Conservation (phyloP, 2,329 filamentous ascomycete genomes). For the Septoria petroselini region DNA sequence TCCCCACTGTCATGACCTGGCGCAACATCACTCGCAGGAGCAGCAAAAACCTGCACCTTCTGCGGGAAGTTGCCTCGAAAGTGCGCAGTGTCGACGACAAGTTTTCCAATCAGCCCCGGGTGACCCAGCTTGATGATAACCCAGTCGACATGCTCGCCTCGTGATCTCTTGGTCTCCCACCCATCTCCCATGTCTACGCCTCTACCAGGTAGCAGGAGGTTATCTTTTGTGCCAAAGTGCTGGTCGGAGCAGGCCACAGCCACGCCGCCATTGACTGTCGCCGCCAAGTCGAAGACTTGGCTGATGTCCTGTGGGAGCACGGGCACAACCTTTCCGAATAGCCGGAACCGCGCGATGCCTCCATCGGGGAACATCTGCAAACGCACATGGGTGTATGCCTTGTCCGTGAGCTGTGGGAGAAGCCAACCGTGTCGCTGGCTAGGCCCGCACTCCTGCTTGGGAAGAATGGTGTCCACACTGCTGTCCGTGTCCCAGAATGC, state of each 20-base stretch:
- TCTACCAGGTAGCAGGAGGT: conserved; percentile 72
- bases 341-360: conserved; percentile 74
- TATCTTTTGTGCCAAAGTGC: conserved; percentile 79
- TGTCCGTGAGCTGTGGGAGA: conserved; percentile 54
- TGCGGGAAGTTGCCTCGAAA: conserved; percentile 83
- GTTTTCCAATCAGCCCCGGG: conserved; percentile 60
- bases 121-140: conserved; percentile 71
- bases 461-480: conserved; percentile 50
- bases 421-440: conserved; percentile 72
- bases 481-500: conserved; percentile 60
- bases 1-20: conserved; percentile 55
- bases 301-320: conserved; percentile 67
- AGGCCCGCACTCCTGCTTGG: conserved; percentile 68
- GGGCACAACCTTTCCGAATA: conserved; percentile 72
- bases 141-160: conserved; percentile 76
- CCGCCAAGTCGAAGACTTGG: conserved; percentile 70
- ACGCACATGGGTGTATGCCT: conserved; percentile 74
- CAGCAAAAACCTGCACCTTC: conserved; percentile 64
- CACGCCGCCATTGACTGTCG: conserved; percentile 74
- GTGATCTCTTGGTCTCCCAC: conserved; percentile 77
- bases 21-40: conserved; percentile 51
- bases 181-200: conserved; percentile 85
- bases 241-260: conserved; percentile 75
- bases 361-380: conserved; percentile 85
- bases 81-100: conserved; percentile 76